phyloP scores from a whole-genome alignment of 805 yeast species.

The Isabelozyma heimii region DNA sequence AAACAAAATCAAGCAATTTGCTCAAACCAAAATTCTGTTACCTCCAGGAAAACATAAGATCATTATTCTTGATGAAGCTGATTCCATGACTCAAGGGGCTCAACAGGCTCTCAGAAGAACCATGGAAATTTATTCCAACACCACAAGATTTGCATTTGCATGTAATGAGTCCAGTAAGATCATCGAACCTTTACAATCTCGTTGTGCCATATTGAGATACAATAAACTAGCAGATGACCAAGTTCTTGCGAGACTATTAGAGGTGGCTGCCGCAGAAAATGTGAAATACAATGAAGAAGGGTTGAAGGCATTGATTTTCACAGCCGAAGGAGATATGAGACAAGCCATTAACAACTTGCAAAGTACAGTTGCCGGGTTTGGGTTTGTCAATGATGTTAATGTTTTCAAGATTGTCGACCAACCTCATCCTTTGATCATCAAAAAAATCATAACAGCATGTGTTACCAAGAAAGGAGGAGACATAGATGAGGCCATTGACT shows the following conservation, averaged over 20 bases:
- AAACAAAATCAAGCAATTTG: slow-evolving; percentile 90
- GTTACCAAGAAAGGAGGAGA: slow-evolving; percentile 26
- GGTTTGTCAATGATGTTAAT: slow-evolving; percentile 83
- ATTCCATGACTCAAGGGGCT: slow-evolving; percentile 95
- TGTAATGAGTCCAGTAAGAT: slow-evolving; percentile 93
- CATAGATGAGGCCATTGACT: slow-evolving; percentile 64
- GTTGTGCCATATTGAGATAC: slow-evolving; percentile 92
- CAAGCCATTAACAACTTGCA: slow-evolving; percentile 95
- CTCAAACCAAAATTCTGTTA: slow-evolving; percentile 85
- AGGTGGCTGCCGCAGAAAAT: slow-evolving; percentile 65
- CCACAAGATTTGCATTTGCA: slow-evolving; percentile 98
- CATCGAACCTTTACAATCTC: slow-evolving; percentile 92
- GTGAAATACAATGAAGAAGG: slow-evolving; percentile 87
- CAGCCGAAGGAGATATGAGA: slow-evolving; percentile 99
- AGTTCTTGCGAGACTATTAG: slow-evolving; percentile 71
- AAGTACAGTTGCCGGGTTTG: slow-evolving; percentile 92
- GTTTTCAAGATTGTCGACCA: slow-evolving; percentile 95
- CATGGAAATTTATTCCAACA: slow-evolving; percentile 92
- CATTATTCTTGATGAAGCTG: slow-evolving; percentile 92
- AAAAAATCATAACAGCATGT: slow-evolving; percentile 52
- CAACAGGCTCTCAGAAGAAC: slow-evolving; percentile 93
- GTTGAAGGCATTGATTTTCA: slow-evolving; percentile 84
- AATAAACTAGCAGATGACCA: slow-evolving; percentile 80
- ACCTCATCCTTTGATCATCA: slow-evolving; percentile 88
- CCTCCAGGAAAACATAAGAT: slow-evolving; percentile 92